Percentiles rank a stretch among this genome's conserved stretches.
phyloP scores from a whole-genome alignment of 495 filamentous ascomycete genomes.

The Oidiodendron maius region DNA sequence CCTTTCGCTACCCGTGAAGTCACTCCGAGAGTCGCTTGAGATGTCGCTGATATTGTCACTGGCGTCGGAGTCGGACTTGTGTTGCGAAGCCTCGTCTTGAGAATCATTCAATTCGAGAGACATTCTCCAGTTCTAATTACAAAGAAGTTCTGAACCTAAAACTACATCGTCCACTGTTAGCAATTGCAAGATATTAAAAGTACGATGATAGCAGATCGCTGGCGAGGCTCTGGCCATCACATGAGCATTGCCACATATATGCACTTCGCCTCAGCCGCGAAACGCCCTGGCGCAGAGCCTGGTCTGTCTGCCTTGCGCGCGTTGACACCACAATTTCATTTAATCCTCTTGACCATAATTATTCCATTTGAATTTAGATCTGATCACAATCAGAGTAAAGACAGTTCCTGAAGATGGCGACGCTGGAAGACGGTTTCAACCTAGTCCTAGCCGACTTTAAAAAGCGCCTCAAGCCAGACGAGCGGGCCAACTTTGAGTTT shows the following conservation, averaged over 20 bases:
- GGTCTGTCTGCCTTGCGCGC: too few relatives aligned
- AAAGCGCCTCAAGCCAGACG: conserved; percentile 5
- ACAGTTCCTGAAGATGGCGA: conserved; percentile 27
- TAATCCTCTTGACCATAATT: conserved; percentile 21
- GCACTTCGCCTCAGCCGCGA: neutral
- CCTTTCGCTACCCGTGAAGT: neutral
- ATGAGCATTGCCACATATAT: neutral
- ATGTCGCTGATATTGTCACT: neutral
- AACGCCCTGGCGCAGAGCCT: neutral
- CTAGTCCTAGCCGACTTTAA: conserved; percentile 9
- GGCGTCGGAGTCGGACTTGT: neutral
- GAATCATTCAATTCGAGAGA: neutral
- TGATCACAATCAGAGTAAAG: conserved; percentile 23
- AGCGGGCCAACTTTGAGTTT: conserved; percentile 12
- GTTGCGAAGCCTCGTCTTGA: neutral
- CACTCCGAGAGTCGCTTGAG: neutral
- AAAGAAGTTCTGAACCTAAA: neutral
- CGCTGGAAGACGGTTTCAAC: conserved; percentile 7
- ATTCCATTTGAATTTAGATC: conserved; percentile 26
- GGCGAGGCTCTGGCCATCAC: neutral
- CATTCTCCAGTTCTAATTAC: neutral
- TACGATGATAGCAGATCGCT: neutral
- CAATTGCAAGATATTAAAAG: neutral
- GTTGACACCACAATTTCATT: conserved; percentile 18
- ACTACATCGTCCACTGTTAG: neutral